phyloP scores from a whole-genome alignment of 2,329 filamentous ascomycete species.

The Calonectria pauciramosa region DNA sequence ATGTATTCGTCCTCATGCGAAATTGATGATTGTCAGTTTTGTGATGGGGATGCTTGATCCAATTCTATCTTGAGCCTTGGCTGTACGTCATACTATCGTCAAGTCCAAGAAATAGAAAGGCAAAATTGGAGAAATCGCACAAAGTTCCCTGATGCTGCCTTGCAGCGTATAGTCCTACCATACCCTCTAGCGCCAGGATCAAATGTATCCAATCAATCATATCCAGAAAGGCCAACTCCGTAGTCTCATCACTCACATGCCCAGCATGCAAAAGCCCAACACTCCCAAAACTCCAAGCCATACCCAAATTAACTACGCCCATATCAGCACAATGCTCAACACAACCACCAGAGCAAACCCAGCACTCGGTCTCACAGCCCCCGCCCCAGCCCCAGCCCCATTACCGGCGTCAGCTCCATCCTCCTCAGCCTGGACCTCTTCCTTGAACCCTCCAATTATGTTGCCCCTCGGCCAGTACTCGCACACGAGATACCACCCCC shows the following conservation, averaged over 20 bases:
- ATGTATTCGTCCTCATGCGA: neutral
- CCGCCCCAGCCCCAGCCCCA: neutral
- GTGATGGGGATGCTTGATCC: neutral
- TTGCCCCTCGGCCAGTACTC: conserved; percentile 80
- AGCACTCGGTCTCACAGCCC: conserved; percentile 19
- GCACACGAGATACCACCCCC: conserved; percentile 77
- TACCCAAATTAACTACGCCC: conserved; percentile 15
- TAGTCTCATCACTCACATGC: too few relatives aligned
- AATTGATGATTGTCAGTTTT: neutral
- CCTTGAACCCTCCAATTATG: conserved; percentile 64
- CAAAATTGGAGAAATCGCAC: neutral
- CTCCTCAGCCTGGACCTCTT: conserved; percentile 49
- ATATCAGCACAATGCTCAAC: conserved; percentile 33
- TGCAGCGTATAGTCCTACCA: neutral
- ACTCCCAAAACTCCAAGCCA: neutral
- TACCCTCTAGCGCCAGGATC: neutral
- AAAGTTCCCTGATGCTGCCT: neutral
- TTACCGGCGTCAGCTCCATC: neutral
- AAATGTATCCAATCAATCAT: neutral
- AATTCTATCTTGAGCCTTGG: neutral
- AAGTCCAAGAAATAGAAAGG: neutral
- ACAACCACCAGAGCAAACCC: conserved; percentile 33
- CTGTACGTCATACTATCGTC: neutral
- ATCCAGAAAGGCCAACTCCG: neutral
- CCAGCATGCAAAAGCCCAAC: neutral